phyloP scores from a whole-genome alignment of 176 grass and related monocot genomes.

The Rhynchospora breviuscula region DNA sequence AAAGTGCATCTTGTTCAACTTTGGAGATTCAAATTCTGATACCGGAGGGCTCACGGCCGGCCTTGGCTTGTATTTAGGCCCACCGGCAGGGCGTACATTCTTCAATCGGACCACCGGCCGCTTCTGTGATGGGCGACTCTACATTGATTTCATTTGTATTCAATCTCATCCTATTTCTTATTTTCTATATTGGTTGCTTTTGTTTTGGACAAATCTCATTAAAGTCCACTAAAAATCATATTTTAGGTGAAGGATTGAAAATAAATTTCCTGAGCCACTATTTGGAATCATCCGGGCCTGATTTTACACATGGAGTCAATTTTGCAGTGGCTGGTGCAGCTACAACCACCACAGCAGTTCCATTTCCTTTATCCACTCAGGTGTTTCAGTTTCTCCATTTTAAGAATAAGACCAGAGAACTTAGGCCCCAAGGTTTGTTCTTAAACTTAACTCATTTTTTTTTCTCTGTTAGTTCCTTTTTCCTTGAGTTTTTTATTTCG shows the following conservation, averaged over 20 bases:
- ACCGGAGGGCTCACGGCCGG: slow-evolving; percentile 40
- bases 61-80: slow-evolving; percentile 28
- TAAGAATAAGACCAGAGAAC: slow-evolving; percentile 41
- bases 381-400: slow-evolving; percentile 54
- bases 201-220: not conserved
- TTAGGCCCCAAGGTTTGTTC: slow-evolving; percentile 27
- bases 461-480: not conserved
- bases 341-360: not conserved
- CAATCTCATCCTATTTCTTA: not conserved
- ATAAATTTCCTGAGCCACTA: slow-evolving; percentile 43
- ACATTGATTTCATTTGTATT: slow-evolving; percentile 64
- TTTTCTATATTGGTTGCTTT: not conserved
- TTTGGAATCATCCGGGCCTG: slow-evolving; percentile 44
- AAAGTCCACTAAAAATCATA: not conserved
- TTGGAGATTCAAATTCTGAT: slow-evolving; percentile 67
- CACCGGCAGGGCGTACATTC: slow-evolving; percentile 40
- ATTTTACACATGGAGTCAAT: slow-evolving; percentile 46
- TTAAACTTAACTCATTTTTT: not conserved
- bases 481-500: not conserved
- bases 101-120: slow-evolving; percentile 47
- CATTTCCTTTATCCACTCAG: slow-evolving; percentile 38
- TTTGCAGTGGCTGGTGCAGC: slow-evolving; percentile 44
- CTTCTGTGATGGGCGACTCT: slow-evolving; percentile 52
- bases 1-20: slow-evolving; percentile 53
- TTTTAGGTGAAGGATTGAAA: slow-evolving; percentile 39